Base-by-base conservation (phyloP, 441 rosid species). In the Hypseocharis bilobata region DNA sequence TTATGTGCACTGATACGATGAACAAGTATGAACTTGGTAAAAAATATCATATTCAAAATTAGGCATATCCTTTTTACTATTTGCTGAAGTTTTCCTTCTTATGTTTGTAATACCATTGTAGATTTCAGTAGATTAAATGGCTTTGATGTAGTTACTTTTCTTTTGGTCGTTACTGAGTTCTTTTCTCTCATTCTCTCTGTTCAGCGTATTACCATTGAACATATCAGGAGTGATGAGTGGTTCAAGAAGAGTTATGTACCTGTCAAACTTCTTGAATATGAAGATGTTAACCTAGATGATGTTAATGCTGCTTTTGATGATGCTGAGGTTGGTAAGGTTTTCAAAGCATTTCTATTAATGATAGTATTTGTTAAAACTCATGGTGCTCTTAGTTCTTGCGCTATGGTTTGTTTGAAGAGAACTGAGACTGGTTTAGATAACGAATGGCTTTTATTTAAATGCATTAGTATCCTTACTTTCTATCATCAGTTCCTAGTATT, bases 211-310 rank as follows among this genome's bases (percentile, higher is more conserved):
- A 84, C 95, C 36, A 77, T 87, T 78, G 90, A 83, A 70, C 80
- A 90, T 74, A 88, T 93, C 66, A 80, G 96, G 76, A 67, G 76
- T 38, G 87, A 87, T 52, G 97, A 87, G 38, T 93, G 98, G 98
- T 93, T 88, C 69, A 72, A 75, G 74, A 91, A 75, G 79, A 65
- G 70, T 72, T 85, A 85, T 78, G 75, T 66, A 64, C 95, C 94
- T 64, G 90, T 81, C 42, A 81, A 82, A 82, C 81, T 85, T 73
- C 64, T 85, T 44, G 99, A 91, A 65, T 83, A 83, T 6, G 99
- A 93, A 82, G 89, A 86, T 68, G 94, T 93, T 55, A 87, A 93
- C 79, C 78, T 93, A 66, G 99, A 93, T 80, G 96, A 93, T 74
- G 83, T 91, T 56, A 83, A 93, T 84, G 97, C 99, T 54, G 90